phyloP scores from a whole-genome alignment of 495 filamentous ascomycete genomes.

The Penicillium riverlandense region DNA sequence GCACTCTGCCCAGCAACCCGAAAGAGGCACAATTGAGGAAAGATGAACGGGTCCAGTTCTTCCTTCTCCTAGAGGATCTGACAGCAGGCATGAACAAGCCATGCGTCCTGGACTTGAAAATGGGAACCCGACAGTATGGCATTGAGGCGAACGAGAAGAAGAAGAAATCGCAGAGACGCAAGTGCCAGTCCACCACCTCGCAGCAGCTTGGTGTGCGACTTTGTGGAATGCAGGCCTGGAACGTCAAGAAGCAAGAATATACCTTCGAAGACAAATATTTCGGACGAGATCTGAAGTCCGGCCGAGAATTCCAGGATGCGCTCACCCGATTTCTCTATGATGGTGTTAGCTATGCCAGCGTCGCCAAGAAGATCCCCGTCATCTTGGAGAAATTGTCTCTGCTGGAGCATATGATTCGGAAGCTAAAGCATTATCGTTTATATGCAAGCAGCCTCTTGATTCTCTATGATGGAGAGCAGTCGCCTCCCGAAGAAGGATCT shows the following conservation, averaged over 20 bases:
- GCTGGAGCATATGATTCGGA: constrained; percentile 75
- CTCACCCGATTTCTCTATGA: constrained; percentile 87
- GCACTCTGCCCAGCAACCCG: constrained; percentile 56
- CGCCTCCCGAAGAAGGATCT: constrained; percentile 3
- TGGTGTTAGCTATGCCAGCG: constrained; percentile 70
- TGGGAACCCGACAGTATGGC: constrained; percentile 98
- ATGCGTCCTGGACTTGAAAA: constrained; percentile 95
- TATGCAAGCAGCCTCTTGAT: constrained; percentile 93
- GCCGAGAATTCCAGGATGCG: constrained; percentile 83
- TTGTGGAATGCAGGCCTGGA: constrained; percentile 95
- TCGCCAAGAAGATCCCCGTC: constrained; percentile 75
- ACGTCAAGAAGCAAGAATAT: constrained; percentile 73
- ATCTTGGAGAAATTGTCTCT: constrained; percentile 75
- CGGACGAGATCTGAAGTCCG: constrained; percentile 80
- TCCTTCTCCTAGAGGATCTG: constrained; percentile 91
- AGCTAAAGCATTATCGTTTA: constrained; percentile 80
- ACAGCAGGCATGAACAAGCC: constrained; percentile 95
- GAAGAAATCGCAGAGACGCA: constrained; percentile 82
- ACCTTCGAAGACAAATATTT: constrained; percentile 96
- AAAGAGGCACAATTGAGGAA: constrained; percentile 68
- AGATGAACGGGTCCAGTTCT: constrained; percentile 78
- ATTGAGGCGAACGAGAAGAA: constrained; percentile 91
- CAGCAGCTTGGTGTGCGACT: constrained; percentile 85
- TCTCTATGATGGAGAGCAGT: constrained; percentile 79
- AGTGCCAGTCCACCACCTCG: constrained; percentile 89